Evolutionary conservation across 2,329 filamentous ascomycete genomes (phyloP), one percentile per base, ranked within the genome.

Genomic region (Fusarium musae): DNA sequence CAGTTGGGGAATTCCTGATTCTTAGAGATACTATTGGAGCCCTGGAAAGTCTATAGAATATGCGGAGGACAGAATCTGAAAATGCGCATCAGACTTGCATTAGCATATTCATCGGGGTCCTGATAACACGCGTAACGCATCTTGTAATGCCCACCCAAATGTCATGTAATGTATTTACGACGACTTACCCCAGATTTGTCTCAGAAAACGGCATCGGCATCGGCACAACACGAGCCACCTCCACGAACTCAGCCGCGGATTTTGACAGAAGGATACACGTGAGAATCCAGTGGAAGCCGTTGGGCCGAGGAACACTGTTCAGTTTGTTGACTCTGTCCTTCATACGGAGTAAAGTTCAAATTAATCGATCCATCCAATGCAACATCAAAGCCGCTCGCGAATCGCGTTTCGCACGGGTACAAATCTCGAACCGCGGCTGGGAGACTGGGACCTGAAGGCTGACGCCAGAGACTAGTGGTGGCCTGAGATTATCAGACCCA

Each of bases 81-180:
- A 50, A 50, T 56, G 61, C 56, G 66, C 47, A 66, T 70, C 60
- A 70, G 52, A 62, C 66, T 63, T 74, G 70, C 70, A 67, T 67
- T 54, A 70, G 57, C 54, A 50, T 42, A 15, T 16, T 19, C 26
- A 50, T 40, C 32, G 26, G 28, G 26, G 37, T 28, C n/a, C 56
- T 28, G 28, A 44, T 46, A 52, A 49, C 36, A 52, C 52, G 30
- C 23, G 37, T 19, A 68, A 39, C 46, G 49, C 70, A 56, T 54
- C 56, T 37, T 28, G 32, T 11, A 21, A 53, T 37, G 32, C 32
- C 49, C 21, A n/a, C n/a, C 16, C n/a, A 13, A 16, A 36, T 15
- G 34, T 52, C 32, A 52, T 9, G 49, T 28, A 36, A 28, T n/a
- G 50, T 37, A 28, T 28, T 34, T 37, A 28, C 36, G 23, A 28